These are phyloP conservation scores for Penicillium digitatum DNA, from an alignment of 2,329 filamentous ascomycete species.

Conservation along the genomic window DNA sequence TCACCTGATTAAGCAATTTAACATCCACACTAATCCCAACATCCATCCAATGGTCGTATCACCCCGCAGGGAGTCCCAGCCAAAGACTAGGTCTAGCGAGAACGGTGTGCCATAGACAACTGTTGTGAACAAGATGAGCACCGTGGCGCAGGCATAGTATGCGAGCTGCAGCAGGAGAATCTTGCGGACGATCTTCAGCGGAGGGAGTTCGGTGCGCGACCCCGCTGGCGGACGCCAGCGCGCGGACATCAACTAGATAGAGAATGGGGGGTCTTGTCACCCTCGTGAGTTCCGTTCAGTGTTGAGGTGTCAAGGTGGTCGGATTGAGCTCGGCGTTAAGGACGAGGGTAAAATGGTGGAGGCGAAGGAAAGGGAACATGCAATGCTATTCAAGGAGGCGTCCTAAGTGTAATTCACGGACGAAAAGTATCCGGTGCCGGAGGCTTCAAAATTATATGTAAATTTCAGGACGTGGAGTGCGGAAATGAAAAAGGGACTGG, in stretches of 20 bases:
- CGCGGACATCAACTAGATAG: constrained; percentile 36
- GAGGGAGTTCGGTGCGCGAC: constrained; percentile 63
- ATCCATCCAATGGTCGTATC: constrained; percentile 70
- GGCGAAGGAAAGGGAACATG: background rate
- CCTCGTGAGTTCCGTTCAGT: background rate
- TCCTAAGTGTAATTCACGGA: background rate
- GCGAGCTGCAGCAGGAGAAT: constrained; percentile 61
- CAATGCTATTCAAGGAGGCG: background rate
- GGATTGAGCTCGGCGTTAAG: constrained; percentile 8
- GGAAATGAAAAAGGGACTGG: constrained; percentile 7
- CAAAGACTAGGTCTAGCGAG: constrained; percentile 56
- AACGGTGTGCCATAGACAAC: constrained; percentile 62
- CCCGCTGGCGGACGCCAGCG: constrained; percentile 61
- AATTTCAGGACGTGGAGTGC: constrained; percentile 1
- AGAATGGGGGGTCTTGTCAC: background rate
- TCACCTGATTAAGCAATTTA: constrained; percentile 63
- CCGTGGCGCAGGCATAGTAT: constrained; percentile 60
- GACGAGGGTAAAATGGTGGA: background rate
- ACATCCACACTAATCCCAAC: constrained; percentile 62
- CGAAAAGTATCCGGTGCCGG: background rate
- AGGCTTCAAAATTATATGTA: background rate
- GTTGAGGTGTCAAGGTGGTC: background rate
- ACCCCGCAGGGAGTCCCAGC: constrained; percentile 61
- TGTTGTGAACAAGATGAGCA: constrained; percentile 64
- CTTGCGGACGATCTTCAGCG: constrained; percentile 63